phyloP scores from a whole-genome alignment of 305 asterid species.

The Solanum hybrid region DNA sequence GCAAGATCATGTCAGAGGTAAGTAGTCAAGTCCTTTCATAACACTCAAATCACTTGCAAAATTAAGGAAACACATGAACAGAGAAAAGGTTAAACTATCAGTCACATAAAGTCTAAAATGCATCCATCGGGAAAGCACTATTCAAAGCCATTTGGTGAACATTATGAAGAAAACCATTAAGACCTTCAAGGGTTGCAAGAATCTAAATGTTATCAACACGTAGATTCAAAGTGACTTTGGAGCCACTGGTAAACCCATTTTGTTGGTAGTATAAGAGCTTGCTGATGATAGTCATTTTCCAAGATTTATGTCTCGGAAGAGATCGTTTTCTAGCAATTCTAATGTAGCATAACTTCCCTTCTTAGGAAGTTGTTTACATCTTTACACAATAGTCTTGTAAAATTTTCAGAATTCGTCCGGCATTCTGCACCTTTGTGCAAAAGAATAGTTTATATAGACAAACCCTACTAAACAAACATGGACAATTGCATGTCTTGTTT shows the following conservation, averaged over 20 bases:
- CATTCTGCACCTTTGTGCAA: not conserved
- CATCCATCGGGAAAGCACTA: not conserved
- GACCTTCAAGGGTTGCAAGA: not conserved
- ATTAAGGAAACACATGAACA: not conserved
- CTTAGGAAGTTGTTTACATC: not conserved
- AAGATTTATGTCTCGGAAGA: not conserved
- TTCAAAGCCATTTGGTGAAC: not conserved
- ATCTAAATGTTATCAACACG: not conserved
- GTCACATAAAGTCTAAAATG: not conserved
- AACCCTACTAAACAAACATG: not conserved
- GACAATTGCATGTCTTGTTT: not conserved
- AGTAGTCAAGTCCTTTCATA: not conserved
- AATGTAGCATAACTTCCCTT: not conserved
- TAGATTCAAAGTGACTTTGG: not conserved
- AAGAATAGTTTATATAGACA: not conserved
- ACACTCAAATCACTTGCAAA: not conserved
- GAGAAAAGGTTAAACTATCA: not conserved
- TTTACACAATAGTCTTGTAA: not conserved
- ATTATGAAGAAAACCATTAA: not conserved
- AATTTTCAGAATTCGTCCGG: not conserved
- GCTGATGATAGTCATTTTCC: not conserved
- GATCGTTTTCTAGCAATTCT: not conserved
- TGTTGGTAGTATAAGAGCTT: not conserved
- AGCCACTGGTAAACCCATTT: not conserved
- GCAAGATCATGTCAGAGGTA: not conserved